A percentile compares a stretch with the other conserved stretches of the same genome.
Conservation (phyloP, 768 basidiomycete species). For the Phylloporus sp. region DNA sequence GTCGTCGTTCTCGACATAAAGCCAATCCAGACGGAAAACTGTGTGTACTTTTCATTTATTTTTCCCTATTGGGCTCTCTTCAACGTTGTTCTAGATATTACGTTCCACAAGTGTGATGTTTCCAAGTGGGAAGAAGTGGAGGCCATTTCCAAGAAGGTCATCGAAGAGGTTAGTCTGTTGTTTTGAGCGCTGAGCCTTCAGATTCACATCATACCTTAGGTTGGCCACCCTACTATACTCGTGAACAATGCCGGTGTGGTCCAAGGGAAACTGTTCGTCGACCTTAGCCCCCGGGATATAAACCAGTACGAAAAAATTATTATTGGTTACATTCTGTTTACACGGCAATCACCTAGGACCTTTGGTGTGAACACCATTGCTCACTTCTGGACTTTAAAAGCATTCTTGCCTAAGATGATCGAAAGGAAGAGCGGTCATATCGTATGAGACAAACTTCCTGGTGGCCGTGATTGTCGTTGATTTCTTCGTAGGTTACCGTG, state of each 20-base stretch:
- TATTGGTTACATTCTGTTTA: not conserved
- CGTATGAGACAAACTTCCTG: constrained; percentile 40
- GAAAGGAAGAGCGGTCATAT: constrained; percentile 78
- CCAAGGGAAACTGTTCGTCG: constrained; percentile 82
- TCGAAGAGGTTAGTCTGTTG: constrained; percentile 60
- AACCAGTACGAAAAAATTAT: constrained; percentile 77
- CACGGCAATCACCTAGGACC: constrained; percentile 49
- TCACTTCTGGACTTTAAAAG: constrained; percentile 90
- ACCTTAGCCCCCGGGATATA: constrained; percentile 74
- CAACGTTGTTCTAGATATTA: constrained; percentile 50
- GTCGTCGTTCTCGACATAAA: constrained; percentile 87
- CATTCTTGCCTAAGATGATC: constrained; percentile 89
- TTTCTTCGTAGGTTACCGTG: constrained; percentile 58
- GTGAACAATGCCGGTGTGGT: constrained; percentile 96
- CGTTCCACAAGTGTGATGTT: constrained; percentile 88
- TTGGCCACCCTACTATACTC: constrained; percentile 85
- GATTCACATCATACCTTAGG: constrained; percentile 37
- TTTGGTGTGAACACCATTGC: constrained; percentile 85
- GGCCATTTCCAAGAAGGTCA: constrained; percentile 63
- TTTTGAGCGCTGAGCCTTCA: not conserved
- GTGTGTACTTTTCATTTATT: constrained; percentile 38
- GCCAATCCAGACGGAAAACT: constrained; percentile 71
- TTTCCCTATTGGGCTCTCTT: not conserved
- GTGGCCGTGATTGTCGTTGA: constrained; percentile 7
- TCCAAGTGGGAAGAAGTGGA: constrained; percentile 86